A percentile compares a stretch with the other conserved stretches of the same genome.
phyloP scores from a whole-genome alignment of 495 filamentous ascomycete species.

The Parmelia sp. region DNA sequence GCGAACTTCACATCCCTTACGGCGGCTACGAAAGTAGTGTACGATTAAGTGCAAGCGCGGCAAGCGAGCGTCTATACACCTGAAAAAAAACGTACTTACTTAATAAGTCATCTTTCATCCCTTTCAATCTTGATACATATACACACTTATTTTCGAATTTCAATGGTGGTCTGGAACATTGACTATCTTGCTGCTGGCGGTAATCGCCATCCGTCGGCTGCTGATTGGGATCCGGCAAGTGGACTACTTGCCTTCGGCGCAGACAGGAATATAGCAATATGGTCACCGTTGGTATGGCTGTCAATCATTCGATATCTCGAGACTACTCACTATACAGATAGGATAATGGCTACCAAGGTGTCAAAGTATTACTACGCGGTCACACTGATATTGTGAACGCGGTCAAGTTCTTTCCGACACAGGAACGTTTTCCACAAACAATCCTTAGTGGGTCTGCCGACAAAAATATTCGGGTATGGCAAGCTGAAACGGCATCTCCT shows the following conservation, averaged over 20 bases:
- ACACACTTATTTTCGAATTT: background rate
- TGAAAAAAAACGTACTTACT: too few species aligned
- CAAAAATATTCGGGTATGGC: conserved; percentile 71
- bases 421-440: conserved; percentile 42
- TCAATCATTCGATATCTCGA: background rate
- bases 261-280: conserved; percentile 80
- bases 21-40: background rate
- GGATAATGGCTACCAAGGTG: conserved; percentile 48
- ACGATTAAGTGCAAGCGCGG: background rate
- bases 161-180: conserved; percentile 42
- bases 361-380: conserved; percentile 65
- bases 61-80: background rate
- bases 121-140: background rate
- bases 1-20: background rate
- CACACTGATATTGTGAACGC: conserved; percentile 79
- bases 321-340: conserved; percentile 28
- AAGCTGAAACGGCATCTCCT: conserved; percentile 22
- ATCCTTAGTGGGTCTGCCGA: conserved; percentile 80
- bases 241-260: conserved; percentile 83
- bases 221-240: conserved; percentile 74
- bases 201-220: conserved; percentile 80
- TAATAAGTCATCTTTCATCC: background rate
- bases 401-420: conserved; percentile 65
- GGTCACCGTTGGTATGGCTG: conserved; percentile 65
- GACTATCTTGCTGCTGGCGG: conserved; percentile 79